phyloP scores from a whole-genome alignment of 352 stramenopile species.

The Phytopythium montanum region DNA sequence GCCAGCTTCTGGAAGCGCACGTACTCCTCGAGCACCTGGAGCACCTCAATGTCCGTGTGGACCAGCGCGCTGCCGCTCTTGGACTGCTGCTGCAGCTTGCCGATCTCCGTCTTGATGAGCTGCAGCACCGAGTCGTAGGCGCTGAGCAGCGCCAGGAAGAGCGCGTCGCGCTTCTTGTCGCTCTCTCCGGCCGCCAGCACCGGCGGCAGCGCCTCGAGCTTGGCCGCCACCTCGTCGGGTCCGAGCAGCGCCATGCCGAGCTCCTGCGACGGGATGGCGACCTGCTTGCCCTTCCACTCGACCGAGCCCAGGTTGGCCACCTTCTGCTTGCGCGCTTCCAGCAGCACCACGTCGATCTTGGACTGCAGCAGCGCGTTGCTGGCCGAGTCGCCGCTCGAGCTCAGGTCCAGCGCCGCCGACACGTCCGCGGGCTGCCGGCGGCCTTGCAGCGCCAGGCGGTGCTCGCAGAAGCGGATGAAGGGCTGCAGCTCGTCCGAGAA shows the following conservation, averaged over 20 bases:
- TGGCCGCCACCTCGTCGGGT: constrained; percentile 63
- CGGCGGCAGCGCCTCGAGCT: constrained; percentile 48
- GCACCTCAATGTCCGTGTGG: constrained; percentile 65
- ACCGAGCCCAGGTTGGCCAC: constrained; percentile 76
- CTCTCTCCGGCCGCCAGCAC: constrained; percentile 12
- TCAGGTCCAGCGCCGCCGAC: constrained; percentile 41
- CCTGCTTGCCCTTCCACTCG: constrained; percentile 75
- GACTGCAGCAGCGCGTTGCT: constrained; percentile 76
- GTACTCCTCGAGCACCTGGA: constrained; percentile 71
- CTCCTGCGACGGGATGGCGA: constrained; percentile 70
- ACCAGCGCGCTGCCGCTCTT: constrained; percentile 73
- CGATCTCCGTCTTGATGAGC: constrained; percentile 57
- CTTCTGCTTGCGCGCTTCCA: constrained; percentile 84
- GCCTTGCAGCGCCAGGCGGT: constrained; percentile 62
- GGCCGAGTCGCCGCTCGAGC: constrained; percentile 54
- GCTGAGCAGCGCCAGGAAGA: constrained; percentile 71
- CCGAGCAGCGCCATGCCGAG: constrained; percentile 64
- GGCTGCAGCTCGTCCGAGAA: constrained; percentile 73
- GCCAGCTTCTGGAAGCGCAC: constrained; percentile 68
- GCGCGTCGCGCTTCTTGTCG: constrained; percentile 68
- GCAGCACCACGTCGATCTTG: constrained; percentile 80
- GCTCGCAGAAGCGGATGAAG: constrained; percentile 85
- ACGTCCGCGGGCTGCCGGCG: constrained; percentile 31
- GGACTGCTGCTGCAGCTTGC: constrained; percentile 67
- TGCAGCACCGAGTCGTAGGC: constrained; percentile 70